Percentiles rank a stretch among this genome's conserved stretches.
These are phyloP conservation scores for Halophytophthora batemanensis DNA, from an alignment of 352 stramenopile species.

Conservation along the genomic window DNA sequence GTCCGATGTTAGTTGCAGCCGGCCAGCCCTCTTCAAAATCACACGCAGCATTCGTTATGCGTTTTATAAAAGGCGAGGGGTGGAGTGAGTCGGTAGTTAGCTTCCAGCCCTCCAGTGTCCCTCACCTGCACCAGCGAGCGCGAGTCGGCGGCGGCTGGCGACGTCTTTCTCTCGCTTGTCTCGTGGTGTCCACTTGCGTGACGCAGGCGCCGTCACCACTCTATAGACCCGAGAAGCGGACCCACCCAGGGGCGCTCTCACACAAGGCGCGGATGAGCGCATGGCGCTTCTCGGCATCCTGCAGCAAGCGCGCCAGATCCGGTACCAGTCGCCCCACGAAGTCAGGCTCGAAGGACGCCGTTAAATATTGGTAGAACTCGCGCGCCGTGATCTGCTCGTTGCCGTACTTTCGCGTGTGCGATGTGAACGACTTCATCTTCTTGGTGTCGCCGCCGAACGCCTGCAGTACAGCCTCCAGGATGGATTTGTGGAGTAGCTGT, in stretches of 20 bases:
- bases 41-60: neutral
- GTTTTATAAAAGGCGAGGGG: slow-evolving; percentile 5
- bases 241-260: slow-evolving; percentile 79
- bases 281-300: slow-evolving; percentile 83
- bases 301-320: slow-evolving; percentile 77
- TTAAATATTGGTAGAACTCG: slow-evolving; percentile 90
- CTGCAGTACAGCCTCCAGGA: slow-evolving; percentile 70
- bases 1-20: too few species aligned
- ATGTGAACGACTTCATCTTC: slow-evolving; percentile 87
- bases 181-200: neutral
- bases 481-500: slow-evolving; percentile 79
- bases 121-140: neutral
- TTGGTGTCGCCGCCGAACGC: slow-evolving; percentile 73
- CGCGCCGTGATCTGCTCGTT: slow-evolving; percentile 82
- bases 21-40: neutral
- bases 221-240: slow-evolving; percentile 80
- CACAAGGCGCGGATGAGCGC: slow-evolving; percentile 80
- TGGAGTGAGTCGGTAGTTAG: too few species aligned
- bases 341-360: slow-evolving; percentile 82
- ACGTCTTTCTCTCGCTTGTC: neutral
- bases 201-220: neutral
- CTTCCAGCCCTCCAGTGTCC: too few species aligned
- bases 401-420: slow-evolving; percentile 82
- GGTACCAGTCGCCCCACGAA: slow-evolving; percentile 84
- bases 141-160: neutral